Percentiles rank a stretch among this genome's conserved stretches.
Evolutionary conservation across 2,329 filamentous ascomycete genomes (phyloP).

Genomic region (Cladosporium colombiae): DNA sequence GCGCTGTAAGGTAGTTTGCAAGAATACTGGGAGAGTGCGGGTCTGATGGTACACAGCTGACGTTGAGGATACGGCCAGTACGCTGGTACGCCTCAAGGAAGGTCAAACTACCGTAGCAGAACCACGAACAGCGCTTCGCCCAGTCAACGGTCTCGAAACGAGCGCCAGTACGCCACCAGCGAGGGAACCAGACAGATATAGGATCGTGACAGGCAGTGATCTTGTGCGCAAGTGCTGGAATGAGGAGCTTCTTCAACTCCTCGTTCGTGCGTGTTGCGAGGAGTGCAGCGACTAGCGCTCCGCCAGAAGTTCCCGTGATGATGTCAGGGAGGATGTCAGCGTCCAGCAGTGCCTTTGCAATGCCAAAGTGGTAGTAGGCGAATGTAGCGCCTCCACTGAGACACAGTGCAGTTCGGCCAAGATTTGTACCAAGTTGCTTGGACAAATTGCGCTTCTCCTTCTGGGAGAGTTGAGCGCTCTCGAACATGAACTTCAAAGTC

Average conservation of each 20-base stretch:
- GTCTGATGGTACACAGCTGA: constrained; percentile 92
- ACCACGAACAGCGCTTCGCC: constrained; percentile 85
- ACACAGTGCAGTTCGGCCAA: constrained; percentile 87
- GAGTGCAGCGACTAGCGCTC: constrained; percentile 83
- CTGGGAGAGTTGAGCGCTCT: constrained; percentile 64
- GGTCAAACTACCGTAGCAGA: constrained; percentile 85
- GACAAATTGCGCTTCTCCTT: constrained; percentile 81
- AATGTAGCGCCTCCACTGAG: constrained; percentile 92
- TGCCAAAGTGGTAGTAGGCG: constrained; percentile 95
- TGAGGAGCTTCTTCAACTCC: constrained; percentile 79
- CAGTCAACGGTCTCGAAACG: constrained; percentile 93
- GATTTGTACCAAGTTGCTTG: constrained; percentile 87
- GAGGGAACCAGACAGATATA: constrained; percentile 70
- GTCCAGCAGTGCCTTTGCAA: constrained; percentile 85
- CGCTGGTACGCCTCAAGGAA: constrained; percentile 93
- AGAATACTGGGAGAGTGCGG: constrained; percentile 90
- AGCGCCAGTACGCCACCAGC: constrained; percentile 92
- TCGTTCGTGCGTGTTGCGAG: constrained; percentile 89
- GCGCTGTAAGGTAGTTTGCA: constrained; percentile 91
- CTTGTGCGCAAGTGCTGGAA: constrained; percentile 80
- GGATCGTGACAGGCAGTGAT: constrained; percentile 85
- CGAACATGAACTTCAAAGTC: constrained; percentile 66
- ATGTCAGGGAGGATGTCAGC: constrained; percentile 84
- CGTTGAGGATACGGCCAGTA: constrained; percentile 91
- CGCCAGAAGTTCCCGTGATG: constrained; percentile 94